A percentile compares a stretch with the other conserved stretches of the same genome.
Conservation (phyloP, 768 basidiomycete species). For the Xanthoconium stramineum region DNA sequence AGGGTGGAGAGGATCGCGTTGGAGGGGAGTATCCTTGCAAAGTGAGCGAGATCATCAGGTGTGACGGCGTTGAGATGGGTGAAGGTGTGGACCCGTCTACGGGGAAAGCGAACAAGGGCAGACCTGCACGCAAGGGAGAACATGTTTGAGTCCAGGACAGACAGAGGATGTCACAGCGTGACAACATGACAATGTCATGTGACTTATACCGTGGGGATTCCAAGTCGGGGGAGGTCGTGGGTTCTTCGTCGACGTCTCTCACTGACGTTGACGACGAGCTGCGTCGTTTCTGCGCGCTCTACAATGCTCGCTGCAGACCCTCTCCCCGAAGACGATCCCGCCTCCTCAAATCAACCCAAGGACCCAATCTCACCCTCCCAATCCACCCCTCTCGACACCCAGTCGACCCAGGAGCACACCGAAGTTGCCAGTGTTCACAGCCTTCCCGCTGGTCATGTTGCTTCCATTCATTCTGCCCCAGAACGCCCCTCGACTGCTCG, state of each 20-base stretch:
- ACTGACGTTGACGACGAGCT: neutral
- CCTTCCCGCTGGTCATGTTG: conserved; percentile 53
- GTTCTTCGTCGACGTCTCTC: conserved; percentile 6
- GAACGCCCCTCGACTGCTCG: conserved; percentile 35
- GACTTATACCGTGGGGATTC: conserved; percentile 15
- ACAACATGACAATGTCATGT: conserved; percentile 2
- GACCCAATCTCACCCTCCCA: neutral
- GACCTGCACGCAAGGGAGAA: conserved; percentile 2
- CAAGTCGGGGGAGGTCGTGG: neutral
- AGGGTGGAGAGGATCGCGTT: conserved; percentile 69
- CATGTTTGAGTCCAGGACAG: conserved; percentile 3
- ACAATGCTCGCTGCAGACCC: conserved; percentile 1
- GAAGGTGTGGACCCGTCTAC: conserved; percentile 23
- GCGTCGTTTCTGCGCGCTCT: neutral
- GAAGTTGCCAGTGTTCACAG: conserved; percentile 60
- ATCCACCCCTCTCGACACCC: conserved; percentile 35
- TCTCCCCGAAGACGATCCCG: neutral
- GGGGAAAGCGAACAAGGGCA: neutral
- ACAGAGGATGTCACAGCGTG: neutral
- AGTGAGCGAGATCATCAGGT: conserved; percentile 60
- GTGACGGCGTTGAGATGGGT: conserved; percentile 47
- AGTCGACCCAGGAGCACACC: conserved; percentile 34
- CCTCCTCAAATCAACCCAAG: neutral
- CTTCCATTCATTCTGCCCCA: conserved; percentile 35
- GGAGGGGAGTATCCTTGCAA: conserved; percentile 60